Evolutionary conservation across 495 filamentous ascomycete genomes (phyloP), one percentile per base, ranked within the genome.

Genomic region (Aspergillus bertholletiae): DNA sequence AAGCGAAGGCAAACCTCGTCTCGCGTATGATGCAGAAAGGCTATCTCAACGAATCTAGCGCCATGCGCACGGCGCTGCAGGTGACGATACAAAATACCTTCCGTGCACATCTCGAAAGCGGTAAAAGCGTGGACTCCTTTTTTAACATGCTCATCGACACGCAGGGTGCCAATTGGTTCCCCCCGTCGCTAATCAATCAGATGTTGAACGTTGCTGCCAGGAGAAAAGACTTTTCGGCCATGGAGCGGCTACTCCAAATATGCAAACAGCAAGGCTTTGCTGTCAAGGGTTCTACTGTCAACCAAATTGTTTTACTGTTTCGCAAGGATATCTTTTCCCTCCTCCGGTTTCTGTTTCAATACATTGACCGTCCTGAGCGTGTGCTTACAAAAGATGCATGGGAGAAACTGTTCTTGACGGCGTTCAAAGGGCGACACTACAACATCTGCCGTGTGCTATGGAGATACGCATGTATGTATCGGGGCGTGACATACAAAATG

Each of bases 401-500:
- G 49, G 68, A 72, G 34, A 59, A 44, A 27, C 57, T 81, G 23
- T 79, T 81, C 26, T 46, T 72, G 17, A 63, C 63, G 22, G 75
- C 77, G 5, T 79, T 66, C 62, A 66, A 63, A 15, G 55, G 52
- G 41, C 63, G 56, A 13, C 50, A 62, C 41, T 70, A 70, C 54
- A 82, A 80, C 49, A 61, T 72, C 12, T 74, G 72, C 48, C 70
- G 74, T 2, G 74, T 80, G 3, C 40, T 80, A 12, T 82, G 79
- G 79, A 61, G 64, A 40, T 75, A 75, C 60, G 74, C 79, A 7
- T 80, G 77, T 55, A 65, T 79, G 60, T 30, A 68, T n/a, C 56
- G 61, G 2, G 17, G 20, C n/a, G 67, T 71, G 20, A 74, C 64
- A 35, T 50, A 53, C 39, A 50, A 61, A 2, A 78, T 77, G 72